A percentile compares a stretch with the other conserved stretches of the same genome.
Evolutionary conservation across 2,329 filamentous ascomycete species (phyloP).

Genomic region (Didymellaceae sp.): DNA sequence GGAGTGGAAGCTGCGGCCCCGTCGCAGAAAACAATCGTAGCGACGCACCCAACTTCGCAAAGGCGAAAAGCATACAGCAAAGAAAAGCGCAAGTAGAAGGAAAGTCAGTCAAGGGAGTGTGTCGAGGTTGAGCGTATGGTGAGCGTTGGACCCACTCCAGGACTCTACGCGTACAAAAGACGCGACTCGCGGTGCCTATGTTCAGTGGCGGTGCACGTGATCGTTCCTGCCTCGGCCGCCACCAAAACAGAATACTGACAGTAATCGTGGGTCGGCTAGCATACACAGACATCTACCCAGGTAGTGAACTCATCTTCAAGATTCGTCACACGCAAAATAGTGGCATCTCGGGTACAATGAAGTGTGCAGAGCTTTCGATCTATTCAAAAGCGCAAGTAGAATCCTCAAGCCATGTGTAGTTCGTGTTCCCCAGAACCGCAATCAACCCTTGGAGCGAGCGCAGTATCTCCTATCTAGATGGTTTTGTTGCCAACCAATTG

Average conservation of each 20-base stretch:
- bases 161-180: conserved; percentile 6
- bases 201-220: conserved; percentile 9
- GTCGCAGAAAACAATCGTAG: conserved; percentile 39
- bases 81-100: conserved; percentile 34
- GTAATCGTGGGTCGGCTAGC: no score
- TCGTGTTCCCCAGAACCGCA: background rate
- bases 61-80: conserved; percentile 49
- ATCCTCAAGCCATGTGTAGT: background rate
- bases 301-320: background rate
- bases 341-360: background rate
- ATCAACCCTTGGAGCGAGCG: background rate
- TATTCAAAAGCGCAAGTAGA: no score
- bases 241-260: no score
- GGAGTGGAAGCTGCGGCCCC: conserved; percentile 28
- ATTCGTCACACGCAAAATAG: no score
- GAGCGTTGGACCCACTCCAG: conserved; percentile 15
- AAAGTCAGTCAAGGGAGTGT: conserved; percentile 30
- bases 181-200: conserved; percentile 22
- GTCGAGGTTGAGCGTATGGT: conserved; percentile 31
- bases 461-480: background rate
- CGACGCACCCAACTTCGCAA: conserved; percentile 40
- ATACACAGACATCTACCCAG: no score
- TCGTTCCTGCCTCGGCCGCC: background rate
- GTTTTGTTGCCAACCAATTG: background rate
- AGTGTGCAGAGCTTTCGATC: background rate